Evolutionary conservation across 75 land plant genomes (phyloP), one percentile per base, ranked within the genome.

Genomic region (Larix kaempferi): DNA sequence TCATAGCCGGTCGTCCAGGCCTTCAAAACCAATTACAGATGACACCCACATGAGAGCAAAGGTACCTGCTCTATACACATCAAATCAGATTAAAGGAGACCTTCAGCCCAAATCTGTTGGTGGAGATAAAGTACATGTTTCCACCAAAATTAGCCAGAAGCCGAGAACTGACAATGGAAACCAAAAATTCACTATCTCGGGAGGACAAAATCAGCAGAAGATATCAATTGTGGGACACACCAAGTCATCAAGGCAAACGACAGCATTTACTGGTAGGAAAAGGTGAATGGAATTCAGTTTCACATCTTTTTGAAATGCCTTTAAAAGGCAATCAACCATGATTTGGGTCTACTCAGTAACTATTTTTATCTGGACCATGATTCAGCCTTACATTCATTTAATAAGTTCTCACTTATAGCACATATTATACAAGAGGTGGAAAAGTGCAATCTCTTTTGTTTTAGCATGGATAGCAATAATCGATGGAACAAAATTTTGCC

Each of bases 1-100:
- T 39, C 72, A 67, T 39, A 3, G 44, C 49, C 8, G 10, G 22
- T 39, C 52, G 39, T 39, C 49, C 21, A 67, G 72, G 72, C 44
- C 72, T 39, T 67, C 72, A 39, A 39, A 39, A 22, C 49, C 72
- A 6, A 67, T 19, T 19, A 21, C 37, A 39, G 72, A 67, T 39
- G 72, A 37, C 39, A 44, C n/a, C 33, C 22, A 22, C 49, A 29
- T 19, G n/a, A 39, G 49, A 44, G 8, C 49, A 44, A 44, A 44
- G 49, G 49, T 15, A 67, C 22, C 52, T 67, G 21, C 39, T 67
- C 72, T 39, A 39, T 67, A 22, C 39, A 14, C 72, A 67, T 15
- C 39, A 67, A 67, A 39, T 67, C 72, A 67, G 72, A 39, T 37
- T 11, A 67, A 44, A 67, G 72, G 52, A 67, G 39, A 67, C 44